Percentiles rank a stretch among this genome's conserved stretches.
These are phyloP conservation scores for Plasmodium adleri DNA, from an alignment of 169 alveolate genomes.

Conservation along the genomic window DNA sequence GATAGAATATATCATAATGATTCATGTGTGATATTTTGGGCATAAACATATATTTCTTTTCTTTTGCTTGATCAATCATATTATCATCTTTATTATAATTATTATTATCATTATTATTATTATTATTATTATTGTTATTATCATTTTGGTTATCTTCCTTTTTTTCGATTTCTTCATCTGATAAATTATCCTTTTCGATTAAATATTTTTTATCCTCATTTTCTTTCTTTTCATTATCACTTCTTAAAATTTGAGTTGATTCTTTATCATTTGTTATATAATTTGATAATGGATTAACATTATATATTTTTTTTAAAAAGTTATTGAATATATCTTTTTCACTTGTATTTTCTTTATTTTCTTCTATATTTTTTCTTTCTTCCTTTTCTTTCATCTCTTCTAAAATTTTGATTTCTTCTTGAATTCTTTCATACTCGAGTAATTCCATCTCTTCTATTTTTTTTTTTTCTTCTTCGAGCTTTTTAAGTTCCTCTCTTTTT, in stretches of 20 bases:
- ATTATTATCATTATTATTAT: conserved; percentile 3
- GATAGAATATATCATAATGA: conserved; percentile 39
- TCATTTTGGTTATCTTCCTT: not conserved
- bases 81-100: conserved; percentile 12
- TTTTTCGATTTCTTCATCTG: not conserved
- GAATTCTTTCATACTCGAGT: conserved; percentile 2
- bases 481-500: not conserved
- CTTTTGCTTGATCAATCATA: not conserved
- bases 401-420: not conserved
- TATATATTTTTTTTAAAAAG: conserved; percentile 34
- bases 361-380: not conserved
- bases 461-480: not conserved
- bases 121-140: not conserved
- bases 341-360: conserved; percentile 6
- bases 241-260: not conserved
- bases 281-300: conserved; percentile 24
- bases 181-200: not conserved
- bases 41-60: not conserved
- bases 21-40: conserved; percentile 1
- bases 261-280: conserved; percentile 9
- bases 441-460: not conserved
- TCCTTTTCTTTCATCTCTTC: not conserved
- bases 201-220: conserved; percentile 15
- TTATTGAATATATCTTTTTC: conserved; percentile 28
- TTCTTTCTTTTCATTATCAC: conserved; percentile 14